Evolutionary conservation across 2,329 filamentous ascomycete genomes (phyloP), one percentile per base, ranked within the genome.

Genomic region (Hypoxylon sp.): DNA sequence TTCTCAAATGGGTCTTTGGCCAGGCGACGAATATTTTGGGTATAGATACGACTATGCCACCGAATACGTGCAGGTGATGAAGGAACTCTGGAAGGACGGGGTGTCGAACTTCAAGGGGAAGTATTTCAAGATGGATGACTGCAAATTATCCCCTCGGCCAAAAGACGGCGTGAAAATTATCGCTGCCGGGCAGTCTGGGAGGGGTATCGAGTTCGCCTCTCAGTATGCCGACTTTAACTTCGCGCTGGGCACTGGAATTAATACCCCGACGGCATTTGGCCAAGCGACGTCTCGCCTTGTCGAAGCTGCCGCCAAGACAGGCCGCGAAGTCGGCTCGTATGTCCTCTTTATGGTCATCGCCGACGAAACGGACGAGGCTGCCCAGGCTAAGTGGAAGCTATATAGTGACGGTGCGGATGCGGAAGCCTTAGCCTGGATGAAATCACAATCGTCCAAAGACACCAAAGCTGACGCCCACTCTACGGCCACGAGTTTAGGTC

Each of bases 41-140:
- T 79, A 79, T 53, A 68, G 77, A 13, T 79, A 79, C 63, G 75
- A 78, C 50, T 79, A 79, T 50, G 76, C 76, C 0, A 77, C 75
- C 9, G 76, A 79, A 55, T 78, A 79, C 58, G 76, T 79, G 5
- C 65, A 73, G 52, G 72, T 78, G 6, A 76, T 79, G 75, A 76
- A 77, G 62, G 75, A 78, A 7, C 73, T 79, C 4, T 79, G 77
- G 77, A 63, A 71, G 5, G 67, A 73, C 14, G 76, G 77, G 3
- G 74, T 76, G 9, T 77, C 74, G 9, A 74, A 78, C 50, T 75
- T 79, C 62, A 75, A 78, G 66, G 76, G 77, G 2, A 75, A 76
- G 50, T 71, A 79, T 53, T 79, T 79, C 69, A 68, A 68, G 13
- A 79, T 79, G 76, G 74, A 74, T 0, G 76, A 79, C 68, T 78